Evolutionary conservation across 2,329 filamentous ascomycete species (phyloP).

Genomic region (Botrytis sinoallii): DNA sequence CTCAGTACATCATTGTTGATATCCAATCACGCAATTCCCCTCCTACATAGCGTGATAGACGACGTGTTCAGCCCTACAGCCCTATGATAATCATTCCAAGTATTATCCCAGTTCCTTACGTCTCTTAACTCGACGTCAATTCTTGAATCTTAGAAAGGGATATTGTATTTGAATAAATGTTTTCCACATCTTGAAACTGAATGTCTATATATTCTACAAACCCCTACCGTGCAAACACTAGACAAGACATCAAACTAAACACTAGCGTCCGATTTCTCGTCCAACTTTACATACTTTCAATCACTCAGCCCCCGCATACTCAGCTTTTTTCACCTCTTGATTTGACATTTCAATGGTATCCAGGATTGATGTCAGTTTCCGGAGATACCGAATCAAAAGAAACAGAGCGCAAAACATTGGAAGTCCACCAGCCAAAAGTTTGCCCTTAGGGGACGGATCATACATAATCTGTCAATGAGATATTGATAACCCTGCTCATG

Average conservation of each 20-base stretch:
- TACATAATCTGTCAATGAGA: too few species aligned
- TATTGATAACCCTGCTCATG: too few species aligned
- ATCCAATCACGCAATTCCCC: not conserved
- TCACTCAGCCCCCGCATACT: not conserved
- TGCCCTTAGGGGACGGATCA: too few species aligned
- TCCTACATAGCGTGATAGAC: not conserved
- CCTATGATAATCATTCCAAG: not conserved
- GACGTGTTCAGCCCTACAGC: not conserved
- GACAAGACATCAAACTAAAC: not conserved
- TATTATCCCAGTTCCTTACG: not conserved
- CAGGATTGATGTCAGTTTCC: too few species aligned
- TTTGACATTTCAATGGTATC: too few species aligned
- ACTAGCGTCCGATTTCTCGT: not conserved
- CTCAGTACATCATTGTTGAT: not conserved
- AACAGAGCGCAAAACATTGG: too few species aligned
- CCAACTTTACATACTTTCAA: not conserved
- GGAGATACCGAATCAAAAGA: too few species aligned
- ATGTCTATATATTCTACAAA: not conserved
- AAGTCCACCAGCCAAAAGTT: too few species aligned
- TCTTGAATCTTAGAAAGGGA: rapidly evolving
- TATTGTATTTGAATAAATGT: not conserved
- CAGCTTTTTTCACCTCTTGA: not conserved
- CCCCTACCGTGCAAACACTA: not conserved
- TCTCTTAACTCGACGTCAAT: not conserved
- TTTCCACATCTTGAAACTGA: not conserved